Base-by-base conservation (phyloP, 2,329 filamentous ascomycete genomes). In the Thelonectria rubi region DNA sequence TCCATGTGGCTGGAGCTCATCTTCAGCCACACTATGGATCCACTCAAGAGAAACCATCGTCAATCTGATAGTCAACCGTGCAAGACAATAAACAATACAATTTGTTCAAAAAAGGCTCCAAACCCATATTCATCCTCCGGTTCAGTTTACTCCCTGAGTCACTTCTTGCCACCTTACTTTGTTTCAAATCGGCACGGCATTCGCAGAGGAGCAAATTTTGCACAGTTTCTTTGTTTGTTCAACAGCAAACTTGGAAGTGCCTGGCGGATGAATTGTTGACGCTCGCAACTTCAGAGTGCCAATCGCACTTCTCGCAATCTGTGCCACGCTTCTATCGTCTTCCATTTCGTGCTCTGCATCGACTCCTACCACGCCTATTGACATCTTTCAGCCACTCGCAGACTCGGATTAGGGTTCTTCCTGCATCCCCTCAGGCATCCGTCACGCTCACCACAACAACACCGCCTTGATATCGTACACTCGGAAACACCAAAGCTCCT, bases 31-130 rank as follows among this genome's bases (percentile, higher is more conserved):
- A 66, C 47, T 50, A 26, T 50, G 62, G 56, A 58, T 64, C 69
- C 69, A 72, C 69, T 58, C 47, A 49, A 49, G 56, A 72, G 69
- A 72, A 72, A 69, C 68, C 51, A 69, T 72, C 65, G 52, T 58
- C 63, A 64, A 71, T 67, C 65, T 66, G 64, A 63, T 62, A 64
- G 53, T 55, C 55, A 51, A 59, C 26, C 34, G 10, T 37, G 15
- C 2, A 14, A 37, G 34, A 37, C 34, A 37, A 14, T 11, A 37
- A 15, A 37, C 34, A 37, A 37, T 37, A 15, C 9, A 37, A n/a
- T 3, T 37, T 37, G 34, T 37, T 15, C 34, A 15, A 15, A 34
- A 37, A 37, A 7, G 11, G 34, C 11, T 37, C 11, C 34, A 37
- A 14, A 5, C 15, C 7, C 15, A 37, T 15, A 6, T 15, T 37